A percentile compares a stretch with the other conserved stretches of the same genome.
Conservation (phyloP, 768 basidiomycete species). For the Mycena maculata region DNA sequence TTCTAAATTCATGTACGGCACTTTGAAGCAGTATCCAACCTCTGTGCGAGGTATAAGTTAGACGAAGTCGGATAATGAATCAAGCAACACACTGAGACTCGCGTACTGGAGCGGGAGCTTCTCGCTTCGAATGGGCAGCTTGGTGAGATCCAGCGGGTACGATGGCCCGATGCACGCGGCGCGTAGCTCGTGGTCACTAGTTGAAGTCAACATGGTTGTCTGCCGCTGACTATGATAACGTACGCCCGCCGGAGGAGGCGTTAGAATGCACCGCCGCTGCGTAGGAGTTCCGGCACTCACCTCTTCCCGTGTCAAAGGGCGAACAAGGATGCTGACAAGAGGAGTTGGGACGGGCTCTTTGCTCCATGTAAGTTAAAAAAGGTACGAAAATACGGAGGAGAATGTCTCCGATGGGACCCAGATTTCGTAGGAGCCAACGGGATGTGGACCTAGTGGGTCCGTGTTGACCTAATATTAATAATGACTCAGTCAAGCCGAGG, state of each 20-base stretch:
- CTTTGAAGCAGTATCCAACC: slow-evolving; percentile 73
- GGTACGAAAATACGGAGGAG: slow-evolving; percentile 77
- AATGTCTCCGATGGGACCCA: slow-evolving; percentile 85
- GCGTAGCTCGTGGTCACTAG: slow-evolving; percentile 77
- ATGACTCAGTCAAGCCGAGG: no score
- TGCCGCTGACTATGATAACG: slow-evolving; percentile 33
- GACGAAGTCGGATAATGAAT: not conserved
- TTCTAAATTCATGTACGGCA: slow-evolving; percentile 63
- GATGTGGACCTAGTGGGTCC: slow-evolving; percentile 79
- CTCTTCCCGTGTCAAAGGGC: slow-evolving; percentile 78
- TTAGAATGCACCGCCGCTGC: slow-evolving; percentile 7
- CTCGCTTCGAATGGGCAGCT: slow-evolving; percentile 60
- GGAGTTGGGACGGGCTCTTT: not conserved
- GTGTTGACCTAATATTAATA: slow-evolving; percentile 63
- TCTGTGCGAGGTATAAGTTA: slow-evolving; percentile 49
- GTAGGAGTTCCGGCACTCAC: slow-evolving; percentile 55
- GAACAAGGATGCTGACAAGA: slow-evolving; percentile 70
- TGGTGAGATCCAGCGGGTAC: slow-evolving; percentile 72
- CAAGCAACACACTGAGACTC: slow-evolving; percentile 62
- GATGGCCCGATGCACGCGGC: slow-evolving; percentile 82
- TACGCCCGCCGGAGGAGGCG: slow-evolving; percentile 59
- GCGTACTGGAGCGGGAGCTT: slow-evolving; percentile 76
- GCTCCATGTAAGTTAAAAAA: slow-evolving; percentile 43
- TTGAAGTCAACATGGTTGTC: not conserved
- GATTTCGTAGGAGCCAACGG: slow-evolving; percentile 85